phyloP scores from a whole-genome alignment of 768 basidiomycete genomes.

The Phylloporus scabripes region DNA sequence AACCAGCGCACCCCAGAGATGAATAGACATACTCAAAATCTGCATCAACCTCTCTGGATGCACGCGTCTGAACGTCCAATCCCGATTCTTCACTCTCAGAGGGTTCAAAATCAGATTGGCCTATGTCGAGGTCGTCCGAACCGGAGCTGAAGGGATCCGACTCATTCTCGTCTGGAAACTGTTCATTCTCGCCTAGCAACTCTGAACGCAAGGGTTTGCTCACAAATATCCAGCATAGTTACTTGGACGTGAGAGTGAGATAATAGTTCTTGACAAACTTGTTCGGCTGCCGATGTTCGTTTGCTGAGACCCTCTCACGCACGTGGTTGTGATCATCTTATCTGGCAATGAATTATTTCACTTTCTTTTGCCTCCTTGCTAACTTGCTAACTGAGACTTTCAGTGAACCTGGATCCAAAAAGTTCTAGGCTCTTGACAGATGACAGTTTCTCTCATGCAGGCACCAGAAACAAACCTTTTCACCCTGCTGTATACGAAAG shows the following conservation, averaged over 20 bases:
- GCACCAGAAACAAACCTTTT: neutral
- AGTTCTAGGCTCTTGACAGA: neutral
- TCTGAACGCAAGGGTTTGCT: conserved; percentile 37
- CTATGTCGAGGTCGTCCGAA: conserved; percentile 6
- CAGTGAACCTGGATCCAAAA: neutral
- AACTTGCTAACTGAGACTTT: neutral
- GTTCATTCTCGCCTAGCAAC: conserved; percentile 48
- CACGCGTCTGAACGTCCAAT: neutral
- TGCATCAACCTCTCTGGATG: conserved; percentile 11
- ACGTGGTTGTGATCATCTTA: neutral
- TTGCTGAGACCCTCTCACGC: neutral
- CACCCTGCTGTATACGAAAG: no score
- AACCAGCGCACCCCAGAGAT: no score
- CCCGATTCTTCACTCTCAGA: conserved; percentile 8
- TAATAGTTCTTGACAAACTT: neutral
- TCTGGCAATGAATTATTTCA: neutral
- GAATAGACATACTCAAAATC: conserved; percentile 18
- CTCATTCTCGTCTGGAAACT: neutral
- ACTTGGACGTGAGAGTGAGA: neutral
- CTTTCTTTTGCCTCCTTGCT: neutral
- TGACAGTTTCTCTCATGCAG: neutral
- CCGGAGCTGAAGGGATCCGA: conserved; percentile 3
- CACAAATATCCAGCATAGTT: conserved; percentile 4
- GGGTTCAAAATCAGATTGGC: conserved; percentile 5
- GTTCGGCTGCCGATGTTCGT: neutral